Evolutionary conservation across 805 yeast genomes (phyloP).

Genomic region (Metschnikowia continentalis): DNA sequence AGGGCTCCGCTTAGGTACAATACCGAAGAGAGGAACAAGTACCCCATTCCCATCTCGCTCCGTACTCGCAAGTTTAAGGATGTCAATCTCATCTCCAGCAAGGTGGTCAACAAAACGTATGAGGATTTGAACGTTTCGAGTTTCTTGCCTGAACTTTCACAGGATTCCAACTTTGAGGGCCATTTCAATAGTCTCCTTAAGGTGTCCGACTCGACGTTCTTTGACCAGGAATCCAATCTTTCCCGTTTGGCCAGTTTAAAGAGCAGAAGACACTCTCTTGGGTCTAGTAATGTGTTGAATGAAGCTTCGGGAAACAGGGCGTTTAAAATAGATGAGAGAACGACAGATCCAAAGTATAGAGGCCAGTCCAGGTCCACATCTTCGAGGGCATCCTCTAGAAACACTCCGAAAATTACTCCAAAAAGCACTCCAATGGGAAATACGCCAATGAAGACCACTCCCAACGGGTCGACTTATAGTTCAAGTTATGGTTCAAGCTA

Average conservation of each 20-base stretch:
- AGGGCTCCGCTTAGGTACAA: constrained; percentile 7
- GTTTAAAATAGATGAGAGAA: no score
- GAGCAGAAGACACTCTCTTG: constrained; percentile 2
- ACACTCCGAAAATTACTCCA: no score
- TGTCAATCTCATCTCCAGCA: constrained; percentile 39
- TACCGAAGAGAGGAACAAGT: constrained; percentile 12
- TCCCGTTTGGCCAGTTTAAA: constrained; percentile 2
- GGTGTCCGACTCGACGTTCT: constrained; percentile 4
- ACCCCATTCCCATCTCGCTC: constrained; percentile 25
- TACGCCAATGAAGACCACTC: no score
- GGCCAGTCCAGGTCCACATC: no score
- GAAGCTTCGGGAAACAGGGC: not conserved
- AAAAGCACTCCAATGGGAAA: no score
- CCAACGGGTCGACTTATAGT: no score
- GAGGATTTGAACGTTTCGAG: constrained; percentile 40
- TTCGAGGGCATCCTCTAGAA: no score
- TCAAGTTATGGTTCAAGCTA: no score
- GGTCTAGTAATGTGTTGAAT: constrained; percentile 1
- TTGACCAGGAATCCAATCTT: constrained; percentile 1
- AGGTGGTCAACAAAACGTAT: constrained; percentile 40
- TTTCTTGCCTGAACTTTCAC: constrained; percentile 45
- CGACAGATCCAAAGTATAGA: no score
- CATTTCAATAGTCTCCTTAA: constrained; percentile 36
- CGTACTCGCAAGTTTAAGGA: constrained; percentile 34
- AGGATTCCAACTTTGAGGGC: constrained; percentile 45